Conservation (phyloP, 805 yeast genomes). For the Yueomyces sinensis region DNA sequence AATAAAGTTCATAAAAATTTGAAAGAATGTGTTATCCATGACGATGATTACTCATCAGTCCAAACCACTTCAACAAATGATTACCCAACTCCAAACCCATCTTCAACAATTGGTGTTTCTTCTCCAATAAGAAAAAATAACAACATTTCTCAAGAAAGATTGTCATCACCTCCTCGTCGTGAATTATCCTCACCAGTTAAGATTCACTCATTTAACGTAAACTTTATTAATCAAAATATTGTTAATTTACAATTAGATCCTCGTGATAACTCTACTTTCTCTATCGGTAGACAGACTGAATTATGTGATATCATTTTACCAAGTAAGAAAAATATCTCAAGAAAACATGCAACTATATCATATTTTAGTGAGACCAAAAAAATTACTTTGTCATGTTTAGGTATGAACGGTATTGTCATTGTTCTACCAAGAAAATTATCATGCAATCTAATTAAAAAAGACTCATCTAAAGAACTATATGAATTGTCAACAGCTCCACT, state of each 20-base stretch:
- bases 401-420: slow-evolving; percentile 69
- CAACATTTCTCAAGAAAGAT: background rate
- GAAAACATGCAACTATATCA: slow-evolving; percentile 24
- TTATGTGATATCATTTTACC: slow-evolving; percentile 22
- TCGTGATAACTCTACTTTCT: slow-evolving; percentile 9
- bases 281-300: slow-evolving; percentile 21
- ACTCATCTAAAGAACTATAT: slow-evolving; percentile 12
- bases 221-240: background rate
- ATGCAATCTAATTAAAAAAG: slow-evolving; percentile 19
- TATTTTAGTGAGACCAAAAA: slow-evolving; percentile 29
- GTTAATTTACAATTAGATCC: slow-evolving; percentile 10
- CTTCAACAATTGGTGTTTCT: slow-evolving; percentile 36
- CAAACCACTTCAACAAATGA: too few species aligned
- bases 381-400: slow-evolving; percentile 54
- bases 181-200: background rate
- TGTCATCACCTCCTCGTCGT: slow-evolving; percentile 1
- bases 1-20: too few species aligned
- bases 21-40: background rate
- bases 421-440: slow-evolving; percentile 38
- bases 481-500: slow-evolving; percentile 9
- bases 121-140: slow-evolving; percentile 19
- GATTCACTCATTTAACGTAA: background rate
- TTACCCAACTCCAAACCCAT: slow-evolving; percentile 66
- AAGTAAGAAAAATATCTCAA: slow-evolving; percentile 19
- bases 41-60: too few species aligned